Evolutionary conservation across 495 filamentous ascomycete genomes (phyloP).

Genomic region (Tuber aestivum): DNA sequence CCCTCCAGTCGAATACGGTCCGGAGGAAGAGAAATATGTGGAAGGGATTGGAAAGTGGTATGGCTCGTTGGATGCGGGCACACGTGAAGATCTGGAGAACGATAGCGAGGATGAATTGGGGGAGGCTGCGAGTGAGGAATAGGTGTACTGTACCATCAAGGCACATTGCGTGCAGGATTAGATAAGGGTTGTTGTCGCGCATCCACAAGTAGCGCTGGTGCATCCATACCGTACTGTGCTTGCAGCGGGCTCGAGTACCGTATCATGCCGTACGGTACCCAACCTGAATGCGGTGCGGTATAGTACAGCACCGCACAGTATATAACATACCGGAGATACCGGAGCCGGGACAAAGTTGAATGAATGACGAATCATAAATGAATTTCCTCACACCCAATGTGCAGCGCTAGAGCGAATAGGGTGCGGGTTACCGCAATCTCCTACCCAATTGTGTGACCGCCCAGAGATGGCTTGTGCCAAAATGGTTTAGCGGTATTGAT

Average conservation of each 20-base stretch:
- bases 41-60: constrained; percentile 54
- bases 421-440: background rate
- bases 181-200: background rate
- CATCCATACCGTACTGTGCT: background rate
- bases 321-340: background rate
- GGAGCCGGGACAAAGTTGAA: background rate
- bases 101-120: constrained; percentile 30
- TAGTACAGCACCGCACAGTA: background rate
- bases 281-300: background rate
- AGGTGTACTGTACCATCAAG: background rate
- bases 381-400: background rate
- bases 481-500: background rate
- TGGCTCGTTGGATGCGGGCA: constrained; percentile 38
- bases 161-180: background rate
- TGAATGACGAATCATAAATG: constrained; percentile 1
- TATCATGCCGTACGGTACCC: background rate
- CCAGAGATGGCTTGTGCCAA: background rate
- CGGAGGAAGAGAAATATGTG: constrained; percentile 56
- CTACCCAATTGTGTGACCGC: background rate
- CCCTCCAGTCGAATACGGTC: constrained; percentile 60
- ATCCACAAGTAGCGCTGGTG: background rate
- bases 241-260: background rate
- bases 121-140: constrained; percentile 7
- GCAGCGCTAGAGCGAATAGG: background rate
- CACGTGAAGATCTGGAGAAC: constrained; percentile 42